phyloP scores from a whole-genome alignment of 192 early-diverging fungal genomes.

The Coemansia sp. region DNA sequence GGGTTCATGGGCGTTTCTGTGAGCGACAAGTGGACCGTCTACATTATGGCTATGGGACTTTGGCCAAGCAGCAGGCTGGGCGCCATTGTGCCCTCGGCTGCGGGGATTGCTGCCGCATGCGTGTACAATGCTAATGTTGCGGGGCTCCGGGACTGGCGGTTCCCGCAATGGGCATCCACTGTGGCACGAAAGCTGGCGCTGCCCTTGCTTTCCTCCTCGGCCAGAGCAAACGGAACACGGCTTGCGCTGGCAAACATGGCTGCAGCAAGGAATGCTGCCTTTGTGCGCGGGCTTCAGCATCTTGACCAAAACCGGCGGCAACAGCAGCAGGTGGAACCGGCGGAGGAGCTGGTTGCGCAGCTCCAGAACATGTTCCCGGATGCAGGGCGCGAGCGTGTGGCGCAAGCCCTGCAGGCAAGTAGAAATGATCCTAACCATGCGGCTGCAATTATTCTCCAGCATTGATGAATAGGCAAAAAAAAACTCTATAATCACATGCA shows the following conservation, averaged over 20 bases:
- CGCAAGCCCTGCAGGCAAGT: slow-evolving; percentile 7
- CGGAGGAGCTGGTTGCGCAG: slow-evolving; percentile 4
- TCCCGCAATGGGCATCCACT: slow-evolving; percentile 5
- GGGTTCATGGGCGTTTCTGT: slow-evolving; percentile 5
- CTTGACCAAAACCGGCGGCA: background rate
- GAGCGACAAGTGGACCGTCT: slow-evolving; percentile 18
- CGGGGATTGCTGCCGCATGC: slow-evolving; percentile 15
- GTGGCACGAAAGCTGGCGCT: slow-evolving; percentile 2
- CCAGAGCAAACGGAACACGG: background rate
- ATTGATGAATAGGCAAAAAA: background rate
- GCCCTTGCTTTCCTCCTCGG: slow-evolving; percentile 8
- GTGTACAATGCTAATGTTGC: slow-evolving; percentile 22
- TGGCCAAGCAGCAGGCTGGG: background rate
- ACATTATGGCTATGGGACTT: slow-evolving; percentile 7
- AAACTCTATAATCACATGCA: too few species aligned
- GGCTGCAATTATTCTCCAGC: background rate
- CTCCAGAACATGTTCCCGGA: slow-evolving; percentile 10
- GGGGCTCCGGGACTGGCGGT: slow-evolving; percentile 22
- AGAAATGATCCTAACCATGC: slow-evolving; percentile 5
- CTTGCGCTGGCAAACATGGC: background rate
- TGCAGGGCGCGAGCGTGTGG: slow-evolving; percentile 9
- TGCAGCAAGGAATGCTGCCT: background rate
- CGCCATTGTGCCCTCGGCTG: slow-evolving; percentile 6
- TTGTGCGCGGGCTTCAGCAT: background rate
- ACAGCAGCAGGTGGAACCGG: background rate